A percentile compares a stretch with the other conserved stretches of the same genome.
Conservation (phyloP, 768 basidiomycete species). For the Dentipellis fragilis region DNA sequence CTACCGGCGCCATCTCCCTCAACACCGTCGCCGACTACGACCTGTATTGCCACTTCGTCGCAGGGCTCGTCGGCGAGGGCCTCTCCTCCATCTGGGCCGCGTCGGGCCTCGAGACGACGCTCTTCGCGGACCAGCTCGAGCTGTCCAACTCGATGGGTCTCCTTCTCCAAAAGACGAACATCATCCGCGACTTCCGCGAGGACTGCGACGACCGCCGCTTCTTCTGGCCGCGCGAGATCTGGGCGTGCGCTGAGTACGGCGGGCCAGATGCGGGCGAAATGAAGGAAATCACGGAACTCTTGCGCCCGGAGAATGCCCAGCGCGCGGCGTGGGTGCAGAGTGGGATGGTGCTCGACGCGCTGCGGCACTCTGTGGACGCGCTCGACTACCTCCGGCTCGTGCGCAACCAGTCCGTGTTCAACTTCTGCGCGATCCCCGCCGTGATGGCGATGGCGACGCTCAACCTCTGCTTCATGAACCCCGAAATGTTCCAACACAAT, state of each 20-base stretch:
- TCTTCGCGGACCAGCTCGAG: constrained; percentile 72
- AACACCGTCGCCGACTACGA: constrained; percentile 81
- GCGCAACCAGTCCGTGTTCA: constrained; percentile 88
- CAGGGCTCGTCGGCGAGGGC: constrained; percentile 94
- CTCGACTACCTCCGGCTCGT: constrained; percentile 85
- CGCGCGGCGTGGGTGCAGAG: constrained; percentile 75
- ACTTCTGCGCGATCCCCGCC: constrained; percentile 91
- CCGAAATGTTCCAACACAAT: constrained; percentile 72
- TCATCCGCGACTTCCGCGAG: constrained; percentile 91
- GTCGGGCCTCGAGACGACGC: constrained; percentile 69
- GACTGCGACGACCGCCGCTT: constrained; percentile 75
- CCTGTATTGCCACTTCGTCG: constrained; percentile 97
- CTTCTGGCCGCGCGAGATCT: constrained; percentile 96
- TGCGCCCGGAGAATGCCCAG: constrained; percentile 41
- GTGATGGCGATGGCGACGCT: constrained; percentile 96
- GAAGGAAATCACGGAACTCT: constrained; percentile 60
- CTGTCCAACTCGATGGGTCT: constrained; percentile 93
- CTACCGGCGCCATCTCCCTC: constrained; percentile 60
- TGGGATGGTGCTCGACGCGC: constrained; percentile 82
- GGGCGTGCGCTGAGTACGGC: constrained; percentile 46
- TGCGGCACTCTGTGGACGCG: constrained; percentile 75
- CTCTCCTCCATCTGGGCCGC: constrained; percentile 82
- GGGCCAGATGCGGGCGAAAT: constrained; percentile 28
- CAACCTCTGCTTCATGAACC: constrained; percentile 89
- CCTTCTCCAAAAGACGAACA: constrained; percentile 95